Base-by-base conservation (phyloP, 345 rosid species). In the Linum tenue region DNA sequence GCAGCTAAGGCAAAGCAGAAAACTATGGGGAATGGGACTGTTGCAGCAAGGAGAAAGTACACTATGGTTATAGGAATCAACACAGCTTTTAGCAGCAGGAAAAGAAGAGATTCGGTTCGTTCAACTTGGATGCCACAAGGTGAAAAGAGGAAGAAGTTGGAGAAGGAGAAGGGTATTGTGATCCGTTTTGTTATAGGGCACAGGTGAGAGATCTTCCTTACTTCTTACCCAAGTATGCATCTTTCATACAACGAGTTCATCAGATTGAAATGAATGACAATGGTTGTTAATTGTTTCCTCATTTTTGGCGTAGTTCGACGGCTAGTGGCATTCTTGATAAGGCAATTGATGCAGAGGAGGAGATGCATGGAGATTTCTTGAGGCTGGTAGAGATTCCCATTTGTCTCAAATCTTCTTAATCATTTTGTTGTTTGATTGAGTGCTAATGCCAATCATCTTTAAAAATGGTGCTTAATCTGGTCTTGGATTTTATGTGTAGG, bases 121-220 rank as follows among this genome's bases (percentile, higher is more conserved):
- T 71, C 80, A 69, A 92, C 97, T 57, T 92, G 98, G 98, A 86
- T 92, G 91, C 98, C 94, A 5, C 91, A 84, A 81, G 96, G 98
- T 37, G 88, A 87, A 72, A 77, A 80, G 74, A 77, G 77, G 43
- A 83, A 80, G 74, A 82, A 64, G 73, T 63, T 92, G 70, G 97
- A 87, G 68, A 80, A 81, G 70, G 95, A 87, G 81, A 89, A 84
- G 78, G 97, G 97, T 36, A 71, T 92, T 66, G 43, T 92, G 65
- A 78, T 92, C 60, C 95, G 98, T 55, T 92, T 89, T 70, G 88
- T 89, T 53, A 87, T 92, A 56, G 98, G 97, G 69, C 92, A 82
- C 81, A 85, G 98, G 98, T 89, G 68, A 78, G 67, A 38, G 56
- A 63, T 66, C 57, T 55, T 11, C 35, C 59, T 22, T 22, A 22